Base-by-base conservation (phyloP, 2,329 filamentous ascomycete species). In the Thielaviopsis ethacetica region DNA sequence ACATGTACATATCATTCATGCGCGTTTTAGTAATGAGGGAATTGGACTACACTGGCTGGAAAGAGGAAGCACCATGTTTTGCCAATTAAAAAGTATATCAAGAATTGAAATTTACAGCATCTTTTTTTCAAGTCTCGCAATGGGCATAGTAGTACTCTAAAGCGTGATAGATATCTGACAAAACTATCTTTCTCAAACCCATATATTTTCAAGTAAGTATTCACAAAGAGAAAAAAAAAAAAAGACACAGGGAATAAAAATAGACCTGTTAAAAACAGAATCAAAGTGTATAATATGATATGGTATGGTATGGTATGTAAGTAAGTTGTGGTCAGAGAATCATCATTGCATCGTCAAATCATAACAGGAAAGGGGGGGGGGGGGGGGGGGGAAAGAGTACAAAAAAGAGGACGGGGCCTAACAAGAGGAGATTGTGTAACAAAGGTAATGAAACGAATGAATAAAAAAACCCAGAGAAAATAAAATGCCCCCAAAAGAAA, bases 181-280 rank as follows among this genome's bases (percentile, higher is more conserved):
- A 52, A 27, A 61, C 54, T 56, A 34, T 5, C 30, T 34, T 34
- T 34, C 7, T 12, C 5, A 34, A 34, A 12, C 10, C 30, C 6
- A 6, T 10, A 2, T 34, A 34, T 34, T 34, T 34, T 34, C 10
- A 27, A 27, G 26, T 34, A 10, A 34, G 5, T 34, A 34, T 62
- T 68, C 66, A 62, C 67, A 59, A 54, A 61, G 54, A 61, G 62
- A 22, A 34, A 21, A 57, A 51, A n/a, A 38, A 2, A 54, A 22
- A 44, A 44, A n/a, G 27, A 38, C 24, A 50, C 10, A 34, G 30
- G 30, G 30, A 34, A 34, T 34, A 34, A 12, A 34, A 34, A 61
- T 50, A 61, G 41, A 47, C 49, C 44, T 54, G 51, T 58, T 13
- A 26, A 38, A 27, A 62, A 41, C 19, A 57, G 51, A 52, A 52